Base-by-base conservation (phyloP, 768 basidiomycete genomes). In the Sarcodon sp. region DNA sequence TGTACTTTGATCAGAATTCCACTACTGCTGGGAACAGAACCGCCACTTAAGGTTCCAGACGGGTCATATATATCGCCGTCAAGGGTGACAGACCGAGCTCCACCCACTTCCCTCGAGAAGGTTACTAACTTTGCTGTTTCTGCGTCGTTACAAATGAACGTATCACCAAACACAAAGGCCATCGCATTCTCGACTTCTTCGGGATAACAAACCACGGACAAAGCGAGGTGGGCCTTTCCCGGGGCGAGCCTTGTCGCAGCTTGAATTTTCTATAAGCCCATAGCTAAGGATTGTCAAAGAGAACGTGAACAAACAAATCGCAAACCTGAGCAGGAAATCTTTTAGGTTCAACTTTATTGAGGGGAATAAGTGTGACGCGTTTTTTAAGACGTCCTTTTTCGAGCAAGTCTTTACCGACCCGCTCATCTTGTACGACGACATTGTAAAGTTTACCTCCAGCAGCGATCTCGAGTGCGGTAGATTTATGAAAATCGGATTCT, bases 31-130 rank as follows among this genome's bases (percentile, higher is more conserved):
- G 92, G 88, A 0, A 90, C 81, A 1, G 90, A 77, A 1, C 96
- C 96, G 5, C 96, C 96, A 15, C 83, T 88, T 15, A 99, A 76
- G 0, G 87, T 93, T 6, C 94, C 94, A 7, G 86, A 85, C 2
- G 96, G 94, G 53, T 99, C 96, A 62, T 99, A 98, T 9, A 96
- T 79, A 58, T 98, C 96, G 2, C 96, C 96, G 2, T 89, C 83
- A 16, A 96, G 70, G 6, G 96, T 99, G 43, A 98, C 92, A 8
- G 88, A 92, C 45, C 81, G 81, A 44, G 87, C 79, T 8, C 77
- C 70, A 16, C 72, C 70, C 11, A 84, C 72, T 8, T 77, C 69
- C 15, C 59, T 65, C 48, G 79, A 69, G 69, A 97, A 98, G 0
- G 96, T 96, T 38, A 96, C 87, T 0, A 68, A 64, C 59, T 90